phyloP scores from a whole-genome alignment of 2,329 filamentous ascomycete species.

The Amphichorda felina region DNA sequence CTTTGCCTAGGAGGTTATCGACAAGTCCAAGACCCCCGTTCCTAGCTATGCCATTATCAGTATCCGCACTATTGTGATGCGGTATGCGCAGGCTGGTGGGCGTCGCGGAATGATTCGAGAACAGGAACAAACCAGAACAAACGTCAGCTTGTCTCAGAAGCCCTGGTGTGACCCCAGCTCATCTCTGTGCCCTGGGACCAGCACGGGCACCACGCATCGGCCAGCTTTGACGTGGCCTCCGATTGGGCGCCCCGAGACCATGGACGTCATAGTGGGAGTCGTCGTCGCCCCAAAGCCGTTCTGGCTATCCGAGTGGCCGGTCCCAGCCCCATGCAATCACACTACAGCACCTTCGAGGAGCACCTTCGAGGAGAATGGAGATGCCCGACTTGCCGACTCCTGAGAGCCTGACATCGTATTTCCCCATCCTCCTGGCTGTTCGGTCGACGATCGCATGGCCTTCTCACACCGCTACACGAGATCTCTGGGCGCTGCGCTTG shows the following conservation, averaged over 20 bases:
- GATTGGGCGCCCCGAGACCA: neutral
- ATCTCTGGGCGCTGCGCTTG: neutral
- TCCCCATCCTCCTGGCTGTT: neutral
- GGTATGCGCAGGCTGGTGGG: neutral
- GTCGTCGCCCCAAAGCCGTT: neutral
- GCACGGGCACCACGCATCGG: slow-evolving; percentile 3
- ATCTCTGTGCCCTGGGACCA: slow-evolving; percentile 2
- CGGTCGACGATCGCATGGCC: neutral
- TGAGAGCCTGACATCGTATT: neutral
- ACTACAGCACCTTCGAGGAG: neutral
- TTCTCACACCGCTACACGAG: neutral
- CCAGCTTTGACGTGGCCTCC: slow-evolving; percentile 1
- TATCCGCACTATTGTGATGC: too few species aligned
- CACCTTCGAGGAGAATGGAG: neutral
- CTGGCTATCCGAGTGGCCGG: neutral
- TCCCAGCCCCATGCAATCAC: neutral
- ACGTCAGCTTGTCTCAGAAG: slow-evolving; percentile 6
- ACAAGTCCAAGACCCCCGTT: too few species aligned
- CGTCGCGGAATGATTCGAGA: slow-evolving; percentile 6
- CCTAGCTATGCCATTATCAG: too few species aligned
- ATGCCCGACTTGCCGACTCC: neutral
- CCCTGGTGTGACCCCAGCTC: neutral
- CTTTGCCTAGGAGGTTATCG: too few species aligned
- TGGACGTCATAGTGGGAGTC: slow-evolving; percentile 2
- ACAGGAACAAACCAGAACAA: slow-evolving; percentile 1